Evolutionary conservation across 2,329 filamentous ascomycete genomes (phyloP), one percentile per base, ranked within the genome.

Genomic region (Aspergillus sp.): DNA sequence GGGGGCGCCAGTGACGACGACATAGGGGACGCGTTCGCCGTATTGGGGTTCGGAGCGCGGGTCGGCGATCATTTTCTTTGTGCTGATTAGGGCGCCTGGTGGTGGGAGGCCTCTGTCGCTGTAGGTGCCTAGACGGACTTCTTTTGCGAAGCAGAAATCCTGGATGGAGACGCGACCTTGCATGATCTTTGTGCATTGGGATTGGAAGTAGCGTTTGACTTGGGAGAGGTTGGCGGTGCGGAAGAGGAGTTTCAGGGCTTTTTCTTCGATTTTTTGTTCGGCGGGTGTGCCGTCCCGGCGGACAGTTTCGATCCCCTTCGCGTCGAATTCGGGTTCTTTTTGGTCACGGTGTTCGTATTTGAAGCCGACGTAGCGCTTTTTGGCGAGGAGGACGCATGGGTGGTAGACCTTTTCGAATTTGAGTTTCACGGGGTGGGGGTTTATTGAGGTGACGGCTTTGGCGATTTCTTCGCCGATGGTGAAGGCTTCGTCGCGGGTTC

Each of bases 341-440:
- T 99, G 95, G 15, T 84, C 81, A 39, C 85, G 85, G 66, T 83
- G 86, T 72, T 99, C 95, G 78, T 96, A 99, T 74, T 97, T 97
- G 82, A 97, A 97, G 5, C 96, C 96, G 4, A 98, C 96, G 69
- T 99, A 99, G 58, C 95, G 90, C 74, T 99, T 99, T 80, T 99
- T 99, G 17, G 96, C 92, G 0, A 99, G 84, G 4, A 99, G 83
- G 0, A 98, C 88, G 72, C 94, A 98, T 0, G 96, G 95, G 65
- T 96, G 91, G 76, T 99, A 99, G 1, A 99, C 94, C 69, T 99
- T 99, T 74, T 99, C 95, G 68, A 99, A 97, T 74, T 98, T 98
- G 64, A 99, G 88, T 77, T 97, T 98, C 67, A 99, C 82, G 0
- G 95, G 95, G 1, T 89, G 86, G 2, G 95, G 96, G 70, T 97